Evolutionary conservation across 768 basidiomycete genomes (phyloP), one percentile per base, ranked within the genome.

Genomic region (Mycena galopus): DNA sequence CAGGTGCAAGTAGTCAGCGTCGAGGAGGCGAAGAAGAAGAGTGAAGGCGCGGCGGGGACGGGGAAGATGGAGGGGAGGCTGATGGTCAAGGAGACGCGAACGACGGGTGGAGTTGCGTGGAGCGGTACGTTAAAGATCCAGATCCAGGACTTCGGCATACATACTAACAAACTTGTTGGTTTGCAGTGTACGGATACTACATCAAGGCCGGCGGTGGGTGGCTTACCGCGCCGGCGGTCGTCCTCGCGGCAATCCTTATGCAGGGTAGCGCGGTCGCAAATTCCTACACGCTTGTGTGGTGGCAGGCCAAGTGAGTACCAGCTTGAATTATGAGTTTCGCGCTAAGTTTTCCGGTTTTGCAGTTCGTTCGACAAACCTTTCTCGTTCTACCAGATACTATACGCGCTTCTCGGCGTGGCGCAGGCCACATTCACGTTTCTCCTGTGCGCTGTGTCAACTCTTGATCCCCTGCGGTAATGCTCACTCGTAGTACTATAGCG

Each of bases 211-310:
- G 88, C 12, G 83, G 84, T 53, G 90, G 88, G 11, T 82, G 73
- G 55, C 77, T 87, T 61, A 89, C 88, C 0, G 78, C 85, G 1
- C 90, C 91, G 0, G 65, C 89, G 8, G 80, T 91, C 12, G 21
- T 91, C 2, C 42, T 90, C 2, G 81, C 84, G 35, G 85, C 88
- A 19, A n/a, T 47, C 5, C 5, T 91, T 23, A 91, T 92, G 90
- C 92, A 92, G 82, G 87, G 84, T 32, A 87, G 86, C 61, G 85
- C 87, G 75, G 87, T 92, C 44, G 79, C 91, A 72, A 92, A 90
- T 69, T 87, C 88, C 65, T 92, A 93, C 72, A 88, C 88, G 55
- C 81, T 94, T 6, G 90, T 93, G 17, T 93, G 90, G 89, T 92
- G 93, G 93, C 87, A 93, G 77, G 85, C 82, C 56, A 86, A 91